A percentile compares a stretch with the other conserved stretches of the same genome.
Evolutionary conservation across 2,329 filamentous ascomycete genomes (phyloP).

Genomic region (Didymella exigua): DNA sequence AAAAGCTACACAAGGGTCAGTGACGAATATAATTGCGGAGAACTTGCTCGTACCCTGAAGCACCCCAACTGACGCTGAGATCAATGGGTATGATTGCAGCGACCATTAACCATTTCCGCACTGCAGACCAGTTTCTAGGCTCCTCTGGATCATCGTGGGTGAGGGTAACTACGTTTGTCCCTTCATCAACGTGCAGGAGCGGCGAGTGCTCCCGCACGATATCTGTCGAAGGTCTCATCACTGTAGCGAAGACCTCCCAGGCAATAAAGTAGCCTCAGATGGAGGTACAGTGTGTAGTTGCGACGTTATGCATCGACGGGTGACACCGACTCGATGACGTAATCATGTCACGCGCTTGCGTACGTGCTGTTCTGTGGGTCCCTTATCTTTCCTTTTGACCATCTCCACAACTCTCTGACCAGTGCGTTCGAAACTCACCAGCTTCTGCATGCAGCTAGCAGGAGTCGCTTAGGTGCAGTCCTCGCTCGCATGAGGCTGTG

Average conservation of each 20-base stretch:
- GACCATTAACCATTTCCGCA: slow-evolving; percentile 46
- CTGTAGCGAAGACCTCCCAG: background rate
- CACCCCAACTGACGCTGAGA: slow-evolving; percentile 51
- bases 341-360: slow-evolving; percentile 13
- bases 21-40: background rate
- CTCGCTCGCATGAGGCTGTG: background rate
- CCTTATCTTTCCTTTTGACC: slow-evolving; percentile 6
- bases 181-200: slow-evolving; percentile 10
- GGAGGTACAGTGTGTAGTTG: background rate
- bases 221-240: slow-evolving; percentile 10
- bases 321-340: slow-evolving; percentile 8
- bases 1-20: slow-evolving; percentile 40
- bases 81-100: slow-evolving; percentile 46
- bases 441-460: background rate
- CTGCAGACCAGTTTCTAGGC: slow-evolving; percentile 43
- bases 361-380: slow-evolving; percentile 14
- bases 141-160: slow-evolving; percentile 33
- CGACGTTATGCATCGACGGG: background rate
- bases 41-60: slow-evolving; percentile 44
- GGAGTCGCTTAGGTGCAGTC: background rate
- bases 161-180: slow-evolving; percentile 22
- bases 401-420: background rate
- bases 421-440: background rate
- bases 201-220: slow-evolving; percentile 10
- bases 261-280: background rate